Evolutionary conservation across 2,329 filamentous ascomycete species (phyloP).

Genomic region (Cytospora piceae): DNA sequence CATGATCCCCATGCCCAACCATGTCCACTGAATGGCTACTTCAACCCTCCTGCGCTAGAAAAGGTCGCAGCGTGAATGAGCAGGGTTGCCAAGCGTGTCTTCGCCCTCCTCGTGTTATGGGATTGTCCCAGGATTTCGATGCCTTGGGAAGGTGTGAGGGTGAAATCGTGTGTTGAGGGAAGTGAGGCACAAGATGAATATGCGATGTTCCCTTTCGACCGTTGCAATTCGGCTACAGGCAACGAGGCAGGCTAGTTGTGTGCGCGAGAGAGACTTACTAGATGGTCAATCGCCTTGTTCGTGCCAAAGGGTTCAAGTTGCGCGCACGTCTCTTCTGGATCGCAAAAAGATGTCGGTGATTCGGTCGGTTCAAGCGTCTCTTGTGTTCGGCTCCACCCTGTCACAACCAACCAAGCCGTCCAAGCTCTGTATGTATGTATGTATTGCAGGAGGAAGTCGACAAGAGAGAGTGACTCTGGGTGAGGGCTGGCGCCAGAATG

Average conservation of each 20-base stretch:
- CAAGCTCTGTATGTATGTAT: conserved; percentile 17
- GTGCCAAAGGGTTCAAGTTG: conserved; percentile 7
- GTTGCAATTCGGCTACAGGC: conserved; percentile 14
- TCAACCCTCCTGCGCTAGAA: conserved; percentile 41
- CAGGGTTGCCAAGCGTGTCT: conserved; percentile 38
- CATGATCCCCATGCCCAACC: conserved; percentile 41
- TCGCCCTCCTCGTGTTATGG: conserved; percentile 29
- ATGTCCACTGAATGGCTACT: conserved; percentile 45
- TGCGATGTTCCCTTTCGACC: conserved; percentile 8
- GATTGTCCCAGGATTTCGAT: conserved; percentile 17
- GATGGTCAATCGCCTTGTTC: conserved; percentile 7
- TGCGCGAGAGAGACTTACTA: conserved; percentile 22
- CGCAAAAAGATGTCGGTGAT: conserved; percentile 11
- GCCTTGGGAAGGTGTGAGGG: conserved; percentile 17
- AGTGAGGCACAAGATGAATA: background rate
- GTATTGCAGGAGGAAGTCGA: conserved; percentile 22
- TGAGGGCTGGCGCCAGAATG: conserved; percentile 17
- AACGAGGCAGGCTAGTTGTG: conserved; percentile 12
- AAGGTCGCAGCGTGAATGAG: conserved; percentile 40
- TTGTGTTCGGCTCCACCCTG: conserved; percentile 22
- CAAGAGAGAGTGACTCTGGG: conserved; percentile 14
- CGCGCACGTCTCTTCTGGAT: conserved; percentile 16
- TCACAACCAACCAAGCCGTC: conserved; percentile 15
- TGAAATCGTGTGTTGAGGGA: conserved; percentile 8
- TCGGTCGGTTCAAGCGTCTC: conserved; percentile 16